A percentile compares a stretch with the other conserved stretches of the same genome.
Evolutionary conservation across 2,329 filamentous ascomycete genomes (phyloP).

Genomic region (Venturia nashicola): DNA sequence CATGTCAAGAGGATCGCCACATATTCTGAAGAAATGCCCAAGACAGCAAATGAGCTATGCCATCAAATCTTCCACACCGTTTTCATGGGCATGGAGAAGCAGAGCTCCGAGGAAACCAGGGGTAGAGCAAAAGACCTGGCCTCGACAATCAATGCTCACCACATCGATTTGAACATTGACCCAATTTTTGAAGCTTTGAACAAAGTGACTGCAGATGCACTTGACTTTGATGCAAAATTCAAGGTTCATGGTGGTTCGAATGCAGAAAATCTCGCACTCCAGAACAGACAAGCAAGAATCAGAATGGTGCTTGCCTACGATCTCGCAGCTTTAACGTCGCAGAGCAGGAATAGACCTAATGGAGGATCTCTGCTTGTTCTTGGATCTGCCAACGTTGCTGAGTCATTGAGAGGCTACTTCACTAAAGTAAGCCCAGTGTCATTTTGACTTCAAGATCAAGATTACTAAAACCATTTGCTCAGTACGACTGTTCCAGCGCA

Average conservation of each 20-base stretch:
- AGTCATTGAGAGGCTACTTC: constrained; percentile 27
- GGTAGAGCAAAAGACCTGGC: constrained; percentile 50
- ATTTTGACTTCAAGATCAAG: not conserved
- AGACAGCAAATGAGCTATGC: constrained; percentile 48
- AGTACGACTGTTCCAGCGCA: constrained; percentile 50
- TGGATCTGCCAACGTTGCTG: constrained; percentile 55
- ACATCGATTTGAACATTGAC: constrained; percentile 65
- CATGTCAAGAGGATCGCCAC: constrained; percentile 39
- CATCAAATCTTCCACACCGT: constrained; percentile 46
- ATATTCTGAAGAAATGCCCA: constrained; percentile 35
- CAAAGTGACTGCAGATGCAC: constrained; percentile 44
- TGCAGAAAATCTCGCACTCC: constrained; percentile 52
- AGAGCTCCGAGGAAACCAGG: constrained; percentile 36
- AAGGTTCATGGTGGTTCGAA: constrained; percentile 51
- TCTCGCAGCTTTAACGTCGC: constrained; percentile 51
- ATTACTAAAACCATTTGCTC: constrained; percentile 44
- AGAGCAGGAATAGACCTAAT: constrained; percentile 42
- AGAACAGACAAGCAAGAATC: constrained; percentile 55
- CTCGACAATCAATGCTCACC: constrained; percentile 55
- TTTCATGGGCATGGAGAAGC: constrained; percentile 57
- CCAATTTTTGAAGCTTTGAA: constrained; percentile 48
- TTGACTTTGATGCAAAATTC: constrained; percentile 49
- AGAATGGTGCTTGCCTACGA: constrained; percentile 54
- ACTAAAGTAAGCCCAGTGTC: not conserved
- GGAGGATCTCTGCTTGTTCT: constrained; percentile 50